Percentiles rank a stretch among this genome's conserved stretches.
These are phyloP conservation scores for Neurospora tetrasperma DNA, from an alignment of 495 filamentous ascomycete species.

Conservation along the genomic window DNA sequence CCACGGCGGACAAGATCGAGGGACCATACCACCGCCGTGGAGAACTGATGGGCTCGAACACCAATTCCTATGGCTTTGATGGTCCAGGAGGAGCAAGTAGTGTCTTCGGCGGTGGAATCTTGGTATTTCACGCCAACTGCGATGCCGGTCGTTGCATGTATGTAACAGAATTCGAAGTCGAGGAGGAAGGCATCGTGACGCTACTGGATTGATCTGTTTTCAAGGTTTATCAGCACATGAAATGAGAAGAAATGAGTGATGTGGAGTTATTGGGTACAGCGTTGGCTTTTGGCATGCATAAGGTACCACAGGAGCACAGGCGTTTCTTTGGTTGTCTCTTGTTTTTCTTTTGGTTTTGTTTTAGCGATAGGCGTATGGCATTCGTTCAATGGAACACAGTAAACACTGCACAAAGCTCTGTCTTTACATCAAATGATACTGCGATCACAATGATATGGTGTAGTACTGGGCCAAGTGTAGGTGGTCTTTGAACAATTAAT, in stretches of 20 bases:
- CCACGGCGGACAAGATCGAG: constrained; percentile 33
- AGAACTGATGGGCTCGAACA: constrained; percentile 23
- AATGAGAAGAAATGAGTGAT: neutral
- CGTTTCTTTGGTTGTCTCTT: no score
- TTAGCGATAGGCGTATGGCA: no score
- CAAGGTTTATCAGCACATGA: neutral
- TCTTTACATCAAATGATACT: no score
- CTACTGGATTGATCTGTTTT: neutral
- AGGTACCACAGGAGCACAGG: no score
- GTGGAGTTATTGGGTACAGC: neutral
- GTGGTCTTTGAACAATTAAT: no score
- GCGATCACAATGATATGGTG: no score
- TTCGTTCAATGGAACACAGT: no score
- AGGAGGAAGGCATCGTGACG: neutral
- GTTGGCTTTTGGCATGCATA: neutral
- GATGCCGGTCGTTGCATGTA: constrained; percentile 26
- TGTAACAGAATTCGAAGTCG: constrained; percentile 4
- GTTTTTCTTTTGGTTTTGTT: no score
- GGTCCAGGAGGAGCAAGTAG: constrained; percentile 33
- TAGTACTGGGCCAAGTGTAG: no score
- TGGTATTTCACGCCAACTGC: constrained; percentile 44
- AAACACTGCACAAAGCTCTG: no score
- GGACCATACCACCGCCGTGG: constrained; percentile 35
- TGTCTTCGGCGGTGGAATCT: constrained; percentile 19
- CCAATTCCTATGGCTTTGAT: constrained; percentile 25